Percentiles rank a stretch among this genome's conserved stretches.
phyloP scores from a whole-genome alignment of 768 basidiomycete genomes.

The Rhodotorula kratochvilovae region DNA sequence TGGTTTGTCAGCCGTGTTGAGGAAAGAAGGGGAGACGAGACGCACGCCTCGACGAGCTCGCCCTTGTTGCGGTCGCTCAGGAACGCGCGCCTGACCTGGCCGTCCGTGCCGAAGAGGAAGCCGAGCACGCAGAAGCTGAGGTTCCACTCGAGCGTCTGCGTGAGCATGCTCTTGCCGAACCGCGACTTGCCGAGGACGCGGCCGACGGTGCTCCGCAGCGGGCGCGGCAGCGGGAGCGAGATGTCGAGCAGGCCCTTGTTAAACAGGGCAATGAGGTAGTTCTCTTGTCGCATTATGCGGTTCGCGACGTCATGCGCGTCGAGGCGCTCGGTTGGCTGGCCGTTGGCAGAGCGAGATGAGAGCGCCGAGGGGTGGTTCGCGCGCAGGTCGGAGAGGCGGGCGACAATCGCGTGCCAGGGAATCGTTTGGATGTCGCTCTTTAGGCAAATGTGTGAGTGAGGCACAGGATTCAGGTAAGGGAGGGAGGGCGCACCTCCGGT shows the following conservation, averaged over 20 bases:
- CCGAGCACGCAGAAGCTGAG: constrained; percentile 90
- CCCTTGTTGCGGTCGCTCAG: constrained; percentile 74
- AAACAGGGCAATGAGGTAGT: constrained; percentile 94
- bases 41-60: constrained; percentile 77
- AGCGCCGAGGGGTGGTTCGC: constrained; percentile 91
- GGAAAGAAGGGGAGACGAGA: constrained; percentile 12
- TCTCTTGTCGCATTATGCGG: constrained; percentile 95
- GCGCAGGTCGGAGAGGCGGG: constrained; percentile 79
- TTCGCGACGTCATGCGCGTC: constrained; percentile 98
- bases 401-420: constrained; percentile 90
- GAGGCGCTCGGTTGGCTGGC: constrained; percentile 57
- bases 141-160: constrained; percentile 94
- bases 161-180: constrained; percentile 67
- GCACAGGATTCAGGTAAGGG: background rate
- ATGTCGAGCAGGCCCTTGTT: constrained; percentile 94
- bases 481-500: constrained; percentile 66
- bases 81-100: constrained; percentile 84
- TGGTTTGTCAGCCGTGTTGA: background rate
- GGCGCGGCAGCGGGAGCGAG: constrained; percentile 66
- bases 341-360: constrained; percentile 56
- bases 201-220: constrained; percentile 31
- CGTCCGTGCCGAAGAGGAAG: constrained; percentile 85
- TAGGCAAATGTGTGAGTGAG: constrained; percentile 23
- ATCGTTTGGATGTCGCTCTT: constrained; percentile 97
- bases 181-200: constrained; percentile 47